Evolutionary conservation across 129 eudicot genomes (phyloP).

Genomic region (Escallonia herrerae): DNA sequence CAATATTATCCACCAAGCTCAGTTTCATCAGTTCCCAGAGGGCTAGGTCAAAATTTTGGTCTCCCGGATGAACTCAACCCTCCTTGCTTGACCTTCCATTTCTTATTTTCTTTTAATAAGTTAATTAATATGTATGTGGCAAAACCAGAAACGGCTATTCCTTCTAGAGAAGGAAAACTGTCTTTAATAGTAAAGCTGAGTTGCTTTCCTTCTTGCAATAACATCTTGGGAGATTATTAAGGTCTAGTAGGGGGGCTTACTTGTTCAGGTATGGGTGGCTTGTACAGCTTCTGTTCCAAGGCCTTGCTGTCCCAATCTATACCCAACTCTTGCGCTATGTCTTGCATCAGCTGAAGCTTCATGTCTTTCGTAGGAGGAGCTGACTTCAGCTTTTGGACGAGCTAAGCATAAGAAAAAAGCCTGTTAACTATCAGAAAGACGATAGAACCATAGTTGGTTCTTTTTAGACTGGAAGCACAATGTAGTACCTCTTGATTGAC

Average conservation of each 20-base stretch:
- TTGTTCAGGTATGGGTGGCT: conserved; percentile 39
- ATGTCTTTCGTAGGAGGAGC: conserved; percentile 43
- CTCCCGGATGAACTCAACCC: no score
- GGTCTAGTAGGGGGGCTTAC: conserved; percentile 20
- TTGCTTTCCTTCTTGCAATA: no score
- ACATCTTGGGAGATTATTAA: not conserved
- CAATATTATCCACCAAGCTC: no score
- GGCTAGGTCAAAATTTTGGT: no score
- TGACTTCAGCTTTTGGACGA: conserved; percentile 51
- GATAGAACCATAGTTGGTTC: not conserved
- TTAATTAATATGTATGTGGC: no score
- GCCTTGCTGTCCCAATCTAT: conserved; percentile 56
- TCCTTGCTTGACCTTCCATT: no score
- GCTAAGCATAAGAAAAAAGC: conserved; percentile 23
- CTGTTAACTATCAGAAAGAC: conserved; percentile 4
- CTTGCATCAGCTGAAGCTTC: conserved; percentile 70
- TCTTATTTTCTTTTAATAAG: no score
- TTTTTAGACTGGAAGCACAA: no score
- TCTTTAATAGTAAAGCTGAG: no score
- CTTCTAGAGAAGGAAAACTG: no score
- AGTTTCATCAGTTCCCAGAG: no score
- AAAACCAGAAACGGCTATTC: no score
- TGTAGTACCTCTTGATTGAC: conserved; percentile 55
- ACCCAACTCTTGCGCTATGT: conserved; percentile 56
- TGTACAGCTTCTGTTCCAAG: conserved; percentile 46